Base-by-base conservation (phyloP, 2,329 filamentous ascomycete species). In the Penicillium sp. region DNA sequence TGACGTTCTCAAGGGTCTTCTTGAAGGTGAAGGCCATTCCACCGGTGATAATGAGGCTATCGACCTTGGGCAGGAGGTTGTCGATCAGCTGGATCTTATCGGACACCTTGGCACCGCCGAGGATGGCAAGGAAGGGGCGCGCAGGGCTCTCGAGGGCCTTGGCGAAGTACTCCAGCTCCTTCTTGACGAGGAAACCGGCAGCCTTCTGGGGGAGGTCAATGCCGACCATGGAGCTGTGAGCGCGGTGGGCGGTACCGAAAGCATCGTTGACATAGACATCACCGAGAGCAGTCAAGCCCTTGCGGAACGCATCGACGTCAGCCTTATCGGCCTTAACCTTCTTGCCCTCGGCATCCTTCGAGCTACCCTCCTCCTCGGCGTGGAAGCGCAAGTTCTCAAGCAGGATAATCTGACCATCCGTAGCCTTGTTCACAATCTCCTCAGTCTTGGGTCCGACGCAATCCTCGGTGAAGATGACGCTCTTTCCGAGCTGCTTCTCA, bases 1-100 rank as follows among this genome's bases (percentile, higher is more conserved):
- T 81, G 67, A 97, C 85, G 70, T 82, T 80, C 76, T 96, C 83
- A 49, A 97, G 82, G n/a, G 89, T 92, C 83, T 99, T 99, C 83
- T 97, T 97, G 83, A 99, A 99, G 64, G 93, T 99, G 79, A 97
- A 99, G 56, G 93, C 91, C 93, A 99, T 99, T 65, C 84, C 93
- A 70, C 93, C 93, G 72, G 92, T 95, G 76, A 99, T 87, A 75
- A 99, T 87, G 60, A 99, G 82, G 72, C 86, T 93, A 82, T 99
- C 83, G 74, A 99, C 91, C 83, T 99, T 97, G 75, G 90, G 88
- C 62, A 99, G 86, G 60, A 99, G 81, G 81, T 99, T 99, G 78
- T 99, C 91, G 70, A 99, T 97, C 64, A 99, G 82, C 80, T 96
- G 89, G 73, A 99, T 99, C 86, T 99, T 99, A 82, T 99, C 93